These are phyloP conservation scores for Lachnellula occidentalis DNA, from an alignment of 2,329 filamentous ascomycete species.

Conservation along the genomic window DNA sequence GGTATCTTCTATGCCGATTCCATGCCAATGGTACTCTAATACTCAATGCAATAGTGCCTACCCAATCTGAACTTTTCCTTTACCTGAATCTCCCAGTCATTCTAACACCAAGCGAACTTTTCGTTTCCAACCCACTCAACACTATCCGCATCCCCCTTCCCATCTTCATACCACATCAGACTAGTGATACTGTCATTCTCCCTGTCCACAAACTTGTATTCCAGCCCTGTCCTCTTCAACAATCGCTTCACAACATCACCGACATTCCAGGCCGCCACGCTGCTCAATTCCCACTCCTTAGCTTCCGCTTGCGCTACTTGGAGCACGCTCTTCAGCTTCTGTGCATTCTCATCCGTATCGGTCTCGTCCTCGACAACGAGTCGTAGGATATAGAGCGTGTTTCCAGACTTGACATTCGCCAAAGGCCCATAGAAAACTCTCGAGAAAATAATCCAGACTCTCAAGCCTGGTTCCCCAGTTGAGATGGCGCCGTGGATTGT, in stretches of 20 bases:
- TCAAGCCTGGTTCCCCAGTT: constrained; percentile 41
- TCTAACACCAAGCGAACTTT: constrained; percentile 71
- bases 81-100: not conserved
- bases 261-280: constrained; percentile 82
- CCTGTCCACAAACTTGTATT: constrained; percentile 46
- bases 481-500: constrained; percentile 66
- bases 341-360: constrained; percentile 39
- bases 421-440: constrained; percentile 57
- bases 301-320: constrained; percentile 65
- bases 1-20: no score
- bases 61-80: not conserved
- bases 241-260: constrained; percentile 45
- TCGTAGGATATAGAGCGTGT: constrained; percentile 64
- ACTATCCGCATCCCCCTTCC: constrained; percentile 40
- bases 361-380: constrained; percentile 56
- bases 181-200: constrained; percentile 65
- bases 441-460: constrained; percentile 72
- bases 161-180: constrained; percentile 63
- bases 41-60: not conserved
- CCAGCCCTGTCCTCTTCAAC: constrained; percentile 43
- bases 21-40: no score
- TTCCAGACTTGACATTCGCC: constrained; percentile 42
- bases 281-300: constrained; percentile 60
- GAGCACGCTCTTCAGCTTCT: constrained; percentile 58
- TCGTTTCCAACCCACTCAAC: constrained; percentile 72